Conservation (phyloP, 495 filamentous ascomycete species). For the Trichoderma virens region DNA sequence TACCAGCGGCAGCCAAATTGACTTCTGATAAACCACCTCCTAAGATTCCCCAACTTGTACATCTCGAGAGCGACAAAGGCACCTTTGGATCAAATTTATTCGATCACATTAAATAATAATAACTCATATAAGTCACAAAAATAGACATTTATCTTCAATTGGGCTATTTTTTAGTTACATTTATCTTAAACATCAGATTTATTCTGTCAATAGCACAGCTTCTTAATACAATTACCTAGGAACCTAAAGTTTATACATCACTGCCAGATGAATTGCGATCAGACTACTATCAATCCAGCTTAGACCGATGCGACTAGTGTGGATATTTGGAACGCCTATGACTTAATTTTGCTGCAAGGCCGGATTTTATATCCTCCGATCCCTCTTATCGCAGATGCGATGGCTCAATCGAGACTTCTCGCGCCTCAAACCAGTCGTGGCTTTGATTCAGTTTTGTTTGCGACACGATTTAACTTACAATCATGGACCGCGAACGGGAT, state of each 20-base stretch:
- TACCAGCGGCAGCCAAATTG: slow-evolving; percentile 24
- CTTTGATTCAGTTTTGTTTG: neutral
- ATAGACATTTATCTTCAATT: neutral
- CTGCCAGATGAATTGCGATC: too few relatives aligned
- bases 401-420: too few relatives aligned
- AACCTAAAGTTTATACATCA: too few relatives aligned
- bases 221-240: too few relatives aligned
- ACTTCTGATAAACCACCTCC: slow-evolving; percentile 46
- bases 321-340: too few relatives aligned
- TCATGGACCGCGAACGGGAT: neutral
- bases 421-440: neutral
- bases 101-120: slow-evolving; percentile 43
- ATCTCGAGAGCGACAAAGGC: slow-evolving; percentile 36
- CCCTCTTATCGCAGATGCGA: too few relatives aligned
- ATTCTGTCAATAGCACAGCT: neutral
- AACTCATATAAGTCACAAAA: neutral
- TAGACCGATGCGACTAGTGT: too few relatives aligned
- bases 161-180: neutral
- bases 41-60: slow-evolving; percentile 51
- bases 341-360: too few relatives aligned
- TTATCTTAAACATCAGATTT: neutral
- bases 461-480: neutral
- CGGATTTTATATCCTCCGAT: too few relatives aligned
- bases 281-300: too few relatives aligned
- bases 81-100: slow-evolving; percentile 50